These are phyloP conservation scores for Cladophialophora immunda DNA, from an alignment of 2,329 filamentous ascomycete species.

Conservation along the genomic window DNA sequence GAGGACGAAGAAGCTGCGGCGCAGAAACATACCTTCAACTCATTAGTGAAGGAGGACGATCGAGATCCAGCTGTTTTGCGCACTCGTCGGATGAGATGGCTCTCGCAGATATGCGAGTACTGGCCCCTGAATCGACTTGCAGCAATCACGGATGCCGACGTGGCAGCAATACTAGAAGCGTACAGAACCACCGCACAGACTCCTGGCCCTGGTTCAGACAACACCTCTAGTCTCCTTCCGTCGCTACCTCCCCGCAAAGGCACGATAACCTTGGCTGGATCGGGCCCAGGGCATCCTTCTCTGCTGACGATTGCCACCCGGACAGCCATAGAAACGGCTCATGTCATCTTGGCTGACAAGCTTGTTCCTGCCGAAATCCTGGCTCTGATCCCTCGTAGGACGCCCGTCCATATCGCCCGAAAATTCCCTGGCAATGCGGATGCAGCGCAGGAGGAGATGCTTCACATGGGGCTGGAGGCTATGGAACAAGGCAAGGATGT, in stretches of 20 bases:
- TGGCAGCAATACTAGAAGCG: constrained; percentile 76
- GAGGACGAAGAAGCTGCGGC: constrained; percentile 61
- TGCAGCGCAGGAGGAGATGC: constrained; percentile 87
- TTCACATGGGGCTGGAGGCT: constrained; percentile 77
- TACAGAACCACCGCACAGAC: constrained; percentile 60
- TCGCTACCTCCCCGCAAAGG: constrained; percentile 57
- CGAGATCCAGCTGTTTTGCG: constrained; percentile 75
- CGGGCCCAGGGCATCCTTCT: constrained; percentile 90
- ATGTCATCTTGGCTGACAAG: constrained; percentile 62
- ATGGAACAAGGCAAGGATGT: constrained; percentile 77
- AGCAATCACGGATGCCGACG: constrained; percentile 78
- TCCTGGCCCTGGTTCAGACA: constrained; percentile 39
- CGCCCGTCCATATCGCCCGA: constrained; percentile 87
- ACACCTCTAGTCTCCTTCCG: constrained; percentile 41
- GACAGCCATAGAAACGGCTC: constrained; percentile 57
- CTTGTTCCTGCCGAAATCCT: constrained; percentile 79
- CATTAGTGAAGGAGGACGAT: constrained; percentile 73
- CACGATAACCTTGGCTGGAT: constrained; percentile 86
- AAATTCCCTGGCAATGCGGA: constrained; percentile 99
- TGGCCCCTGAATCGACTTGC: constrained; percentile 90
- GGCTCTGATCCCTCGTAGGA: constrained; percentile 87
- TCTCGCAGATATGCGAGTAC: constrained; percentile 97
- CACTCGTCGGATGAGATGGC: constrained; percentile 86
- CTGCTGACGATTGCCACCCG: constrained; percentile 75
- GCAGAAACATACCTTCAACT: constrained; percentile 85